Evolutionary conservation across 352 stramenopile species (phyloP).

Genomic region (Phytophthora kernoviae): DNA sequence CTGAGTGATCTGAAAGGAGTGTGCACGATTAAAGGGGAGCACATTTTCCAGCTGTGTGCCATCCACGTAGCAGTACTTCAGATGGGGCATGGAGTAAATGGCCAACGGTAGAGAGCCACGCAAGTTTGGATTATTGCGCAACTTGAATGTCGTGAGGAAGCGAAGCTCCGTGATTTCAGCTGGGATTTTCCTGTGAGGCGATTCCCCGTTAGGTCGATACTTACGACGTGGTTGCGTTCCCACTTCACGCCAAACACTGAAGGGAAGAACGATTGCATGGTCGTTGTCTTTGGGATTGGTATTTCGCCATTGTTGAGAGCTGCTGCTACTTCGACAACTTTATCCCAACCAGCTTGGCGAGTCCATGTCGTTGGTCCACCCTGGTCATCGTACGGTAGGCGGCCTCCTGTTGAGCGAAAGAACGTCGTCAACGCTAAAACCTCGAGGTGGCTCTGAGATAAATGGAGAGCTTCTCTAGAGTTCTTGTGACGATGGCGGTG

Average conservation of each 20-base stretch:
- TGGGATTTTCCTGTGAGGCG: slow-evolving; percentile 48
- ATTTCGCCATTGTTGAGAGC: slow-evolving; percentile 10
- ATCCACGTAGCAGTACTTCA: slow-evolving; percentile 73
- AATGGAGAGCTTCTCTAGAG: slow-evolving; percentile 1
- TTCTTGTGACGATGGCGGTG: slow-evolving; percentile 3
- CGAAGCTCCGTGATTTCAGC: slow-evolving; percentile 45
- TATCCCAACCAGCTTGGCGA: slow-evolving; percentile 42
- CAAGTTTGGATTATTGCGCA: slow-evolving; percentile 59
- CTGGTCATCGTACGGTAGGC: background rate
- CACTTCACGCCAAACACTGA: slow-evolving; percentile 51
- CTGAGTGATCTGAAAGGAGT: slow-evolving; percentile 69
- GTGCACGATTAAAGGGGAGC: slow-evolving; percentile 49
- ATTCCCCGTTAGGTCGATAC: slow-evolving; percentile 59
- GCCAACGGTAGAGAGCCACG: slow-evolving; percentile 28
- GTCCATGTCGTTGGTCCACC: slow-evolving; percentile 34
- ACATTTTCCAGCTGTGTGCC: slow-evolving; percentile 50
- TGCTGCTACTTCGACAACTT: slow-evolving; percentile 20
- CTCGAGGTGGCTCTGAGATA: slow-evolving; percentile 40
- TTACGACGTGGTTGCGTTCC: slow-evolving; percentile 65
- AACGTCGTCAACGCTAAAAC: slow-evolving; percentile 47
- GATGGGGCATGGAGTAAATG: slow-evolving; percentile 47
- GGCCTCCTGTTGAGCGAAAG: slow-evolving; percentile 47
- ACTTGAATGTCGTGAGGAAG: slow-evolving; percentile 57
- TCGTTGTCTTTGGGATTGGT: slow-evolving; percentile 18
- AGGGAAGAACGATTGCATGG: slow-evolving; percentile 42